Base-by-base conservation (phyloP, 2,329 filamentous ascomycete genomes). In the Cytospora piceicola region DNA sequence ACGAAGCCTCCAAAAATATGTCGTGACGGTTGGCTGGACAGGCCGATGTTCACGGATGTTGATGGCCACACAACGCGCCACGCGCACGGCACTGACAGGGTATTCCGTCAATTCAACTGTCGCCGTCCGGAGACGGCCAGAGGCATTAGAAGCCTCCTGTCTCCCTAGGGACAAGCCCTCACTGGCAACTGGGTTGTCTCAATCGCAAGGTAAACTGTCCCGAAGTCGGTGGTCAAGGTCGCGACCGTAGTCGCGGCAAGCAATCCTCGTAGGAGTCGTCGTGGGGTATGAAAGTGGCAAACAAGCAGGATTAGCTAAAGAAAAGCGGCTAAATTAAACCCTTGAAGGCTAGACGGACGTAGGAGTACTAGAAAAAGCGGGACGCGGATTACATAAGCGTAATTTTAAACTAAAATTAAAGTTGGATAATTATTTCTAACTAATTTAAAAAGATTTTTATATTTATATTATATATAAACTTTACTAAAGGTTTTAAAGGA, bases 161-260 rank as follows among this genome's bases (percentile, higher is more conserved):
- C 51, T 46, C 32, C 60, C 39, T 52, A 32, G 59, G 56, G 56
- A 63, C n/a, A 39, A 61, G 32, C 39, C 61, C 60, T 42, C 20
- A 42, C n/a, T 5, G n/a, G 53, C 34, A 15, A 42, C n/a, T 5
- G n/a, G 53, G 42, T 20, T 52, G 57, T 51, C n/a, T 52, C n/a
- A 34, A 17, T 30, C 32, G 56, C 54, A 6, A 29, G 27, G 27
- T 29, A 20, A 58, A 24, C 3, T 14, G 6, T 34, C 7, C 11
- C 20, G 55, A 58, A 20, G 9, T 14, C 11, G 15, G 20, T n/a
- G 56, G 20, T 29, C 17, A n/a, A 20, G 29, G 15, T n/a, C 42
- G 63, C 57, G 57, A 36, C 30, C 54, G n/a, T 1, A 29, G 56
- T 56, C 51, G 57, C 57, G 36, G 59, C 22, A 32, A 51, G 39